Percentiles rank a stretch among this genome's conserved stretches.
These are phyloP conservation scores for Bocquillonia castaneifolia DNA, from an alignment of 441 rosid species.

Conservation along the genomic window DNA sequence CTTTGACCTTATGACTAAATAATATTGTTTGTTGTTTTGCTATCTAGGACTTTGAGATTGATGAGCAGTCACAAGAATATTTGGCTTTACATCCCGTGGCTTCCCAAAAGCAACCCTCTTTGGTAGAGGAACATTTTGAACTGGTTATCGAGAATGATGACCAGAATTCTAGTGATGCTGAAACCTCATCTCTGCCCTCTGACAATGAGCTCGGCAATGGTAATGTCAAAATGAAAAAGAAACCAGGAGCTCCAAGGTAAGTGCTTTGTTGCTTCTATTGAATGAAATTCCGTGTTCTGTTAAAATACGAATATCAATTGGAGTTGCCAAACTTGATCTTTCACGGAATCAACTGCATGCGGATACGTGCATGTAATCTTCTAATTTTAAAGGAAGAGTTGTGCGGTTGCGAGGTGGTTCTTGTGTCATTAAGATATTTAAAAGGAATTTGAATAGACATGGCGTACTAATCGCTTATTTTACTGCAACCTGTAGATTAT, in stretches of 20 bases:
- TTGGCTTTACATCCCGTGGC: constrained; percentile 69
- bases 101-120: constrained; percentile 51
- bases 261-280: neutral
- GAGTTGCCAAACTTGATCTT: neutral
- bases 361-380: neutral
- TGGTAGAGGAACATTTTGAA: constrained; percentile 80
- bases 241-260: constrained; percentile 57
- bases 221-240: constrained; percentile 33
- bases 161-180: constrained; percentile 45
- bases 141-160: constrained; percentile 49
- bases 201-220: constrained; percentile 41
- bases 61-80: constrained; percentile 56
- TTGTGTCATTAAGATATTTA: neutral
- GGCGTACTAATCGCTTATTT: neutral
- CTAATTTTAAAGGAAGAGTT: neutral
- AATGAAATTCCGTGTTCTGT: neutral
- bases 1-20: neutral
- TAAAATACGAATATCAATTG: neutral
- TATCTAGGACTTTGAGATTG: constrained; percentile 65
- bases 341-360: neutral
- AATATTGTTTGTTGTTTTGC: neutral
- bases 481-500: constrained; percentile 39
- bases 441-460: neutral
- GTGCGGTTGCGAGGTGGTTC: no score
- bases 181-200: constrained; percentile 40